These are phyloP conservation scores for Hyaloscypha bicolor DNA, from an alignment of 495 filamentous ascomycete genomes.

Conservation along the genomic window DNA sequence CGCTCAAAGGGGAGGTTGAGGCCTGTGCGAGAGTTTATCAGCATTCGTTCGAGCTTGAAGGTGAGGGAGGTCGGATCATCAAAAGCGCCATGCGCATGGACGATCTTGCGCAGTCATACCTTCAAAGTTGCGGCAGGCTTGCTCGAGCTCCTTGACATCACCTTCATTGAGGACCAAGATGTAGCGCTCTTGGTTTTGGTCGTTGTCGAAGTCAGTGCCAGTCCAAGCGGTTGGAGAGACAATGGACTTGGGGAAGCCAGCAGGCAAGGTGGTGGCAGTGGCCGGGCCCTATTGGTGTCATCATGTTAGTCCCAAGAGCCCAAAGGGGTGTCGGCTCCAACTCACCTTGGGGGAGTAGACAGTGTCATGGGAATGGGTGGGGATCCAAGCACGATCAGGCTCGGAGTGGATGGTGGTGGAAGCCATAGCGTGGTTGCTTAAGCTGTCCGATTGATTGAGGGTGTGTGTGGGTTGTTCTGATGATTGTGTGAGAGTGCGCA, in stretches of 20 bases:
- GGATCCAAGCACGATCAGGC: conserved; percentile 16
- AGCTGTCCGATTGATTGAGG: background rate
- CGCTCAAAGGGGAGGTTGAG: conserved; percentile 7
- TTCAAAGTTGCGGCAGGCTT: conserved; percentile 8
- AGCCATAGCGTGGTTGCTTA: background rate
- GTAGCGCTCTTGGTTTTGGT: background rate
- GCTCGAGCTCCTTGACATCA: conserved; percentile 10
- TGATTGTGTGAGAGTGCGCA: background rate
- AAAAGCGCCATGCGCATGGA: background rate
- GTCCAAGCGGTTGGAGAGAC: conserved; percentile 14
- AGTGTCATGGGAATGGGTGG: background rate
- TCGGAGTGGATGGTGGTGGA: background rate
- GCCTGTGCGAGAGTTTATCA: conserved; percentile 9
- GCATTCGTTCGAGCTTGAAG: background rate
- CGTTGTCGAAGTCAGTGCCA: conserved; percentile 14
- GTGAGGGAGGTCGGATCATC: background rate
- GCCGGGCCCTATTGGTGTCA: background rate
- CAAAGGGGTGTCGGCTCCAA: background rate
- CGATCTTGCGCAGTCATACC: background rate
- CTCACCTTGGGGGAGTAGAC: conserved; percentile 6
- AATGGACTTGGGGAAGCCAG: conserved; percentile 9
- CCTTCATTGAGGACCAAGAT: background rate
- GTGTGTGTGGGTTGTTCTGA: background rate
- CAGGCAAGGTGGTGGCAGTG: background rate
- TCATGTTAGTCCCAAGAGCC: background rate